A percentile compares a stretch with the other conserved stretches of the same genome.
Conservation (phyloP, 2,329 filamentous ascomycete species). For the Sporothrix luriei region DNA sequence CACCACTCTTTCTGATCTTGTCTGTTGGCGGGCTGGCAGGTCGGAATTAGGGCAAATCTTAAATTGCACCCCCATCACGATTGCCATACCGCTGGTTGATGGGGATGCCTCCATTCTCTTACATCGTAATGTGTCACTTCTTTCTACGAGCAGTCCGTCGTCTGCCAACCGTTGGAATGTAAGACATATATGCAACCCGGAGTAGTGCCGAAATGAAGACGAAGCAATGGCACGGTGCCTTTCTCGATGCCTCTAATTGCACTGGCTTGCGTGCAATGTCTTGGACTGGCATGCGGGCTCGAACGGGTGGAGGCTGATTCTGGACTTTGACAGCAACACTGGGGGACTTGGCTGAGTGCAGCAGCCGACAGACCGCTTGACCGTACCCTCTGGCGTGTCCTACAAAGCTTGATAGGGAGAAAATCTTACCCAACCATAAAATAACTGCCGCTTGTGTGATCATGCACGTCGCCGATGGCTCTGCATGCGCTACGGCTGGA, state of each 20-base stretch:
- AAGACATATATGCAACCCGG: neutral
- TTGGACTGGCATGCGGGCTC: constrained; percentile 13
- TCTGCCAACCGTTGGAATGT: constrained; percentile 14
- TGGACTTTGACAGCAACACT: neutral
- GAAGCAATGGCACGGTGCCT: constrained; percentile 24
- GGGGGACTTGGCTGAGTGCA: constrained; percentile 5
- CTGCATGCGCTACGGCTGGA: neutral
- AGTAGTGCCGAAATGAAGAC: constrained; percentile 32
- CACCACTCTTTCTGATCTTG: constrained; percentile 10
- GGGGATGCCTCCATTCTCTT: neutral
- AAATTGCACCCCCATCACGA: constrained; percentile 1
- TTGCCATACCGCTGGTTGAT: neutral
- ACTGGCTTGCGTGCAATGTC: neutral
- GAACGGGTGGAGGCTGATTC: neutral
- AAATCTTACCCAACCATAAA: neutral
- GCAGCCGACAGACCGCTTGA: neutral
- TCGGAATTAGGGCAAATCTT: neutral
- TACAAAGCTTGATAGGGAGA: too few relatives aligned
- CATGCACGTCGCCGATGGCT: neutral
- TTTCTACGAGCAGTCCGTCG: neutral
- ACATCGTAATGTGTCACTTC: too few relatives aligned
- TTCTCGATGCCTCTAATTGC: neutral
- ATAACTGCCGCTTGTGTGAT: neutral
- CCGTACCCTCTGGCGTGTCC: too few relatives aligned
- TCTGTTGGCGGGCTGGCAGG: neutral